phyloP scores from a whole-genome alignment of 495 filamentous ascomycete species.

The Aspergillus conjunctus region DNA sequence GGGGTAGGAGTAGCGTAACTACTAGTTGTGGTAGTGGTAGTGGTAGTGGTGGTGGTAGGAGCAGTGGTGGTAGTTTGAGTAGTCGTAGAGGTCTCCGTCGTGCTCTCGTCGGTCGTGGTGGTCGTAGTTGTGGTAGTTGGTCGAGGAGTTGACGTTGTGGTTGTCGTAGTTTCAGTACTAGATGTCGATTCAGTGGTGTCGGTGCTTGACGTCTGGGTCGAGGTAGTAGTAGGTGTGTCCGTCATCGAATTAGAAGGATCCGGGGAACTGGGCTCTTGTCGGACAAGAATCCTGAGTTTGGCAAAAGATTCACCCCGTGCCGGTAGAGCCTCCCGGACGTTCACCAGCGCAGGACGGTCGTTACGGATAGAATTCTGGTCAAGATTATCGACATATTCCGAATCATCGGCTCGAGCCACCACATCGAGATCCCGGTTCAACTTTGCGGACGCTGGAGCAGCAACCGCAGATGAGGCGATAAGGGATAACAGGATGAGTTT shows the following conservation, averaged over 20 bases:
- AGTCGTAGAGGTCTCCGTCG: background rate
- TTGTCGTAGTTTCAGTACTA: background rate
- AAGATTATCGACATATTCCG: constrained; percentile 21
- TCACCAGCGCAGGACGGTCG: background rate
- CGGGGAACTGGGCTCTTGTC: constrained; percentile 10
- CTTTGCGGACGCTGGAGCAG: constrained; percentile 22
- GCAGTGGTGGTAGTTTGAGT: constrained; percentile 11
- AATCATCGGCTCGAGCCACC: constrained; percentile 15
- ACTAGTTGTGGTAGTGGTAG: background rate
- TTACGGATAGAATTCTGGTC: constrained; percentile 9
- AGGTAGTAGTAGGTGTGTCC: constrained; percentile 10
- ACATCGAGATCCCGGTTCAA: constrained; percentile 3
- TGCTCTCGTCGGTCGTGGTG: background rate
- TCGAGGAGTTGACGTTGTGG: background rate
- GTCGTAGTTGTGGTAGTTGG: constrained; percentile 2
- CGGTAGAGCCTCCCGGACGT: constrained; percentile 5
- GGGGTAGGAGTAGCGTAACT: background rate
- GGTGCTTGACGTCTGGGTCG: background rate
- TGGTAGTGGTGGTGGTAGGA: background rate
- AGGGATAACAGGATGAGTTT: constrained; percentile 32
- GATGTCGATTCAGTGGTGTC: background rate
- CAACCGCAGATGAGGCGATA: constrained; percentile 32
- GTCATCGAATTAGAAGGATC: constrained; percentile 7
- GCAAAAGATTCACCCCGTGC: background rate
- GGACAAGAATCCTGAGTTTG: background rate